Conservation (phyloP, 2,329 filamentous ascomycete genomes). For the Fusarium heterosporum region DNA sequence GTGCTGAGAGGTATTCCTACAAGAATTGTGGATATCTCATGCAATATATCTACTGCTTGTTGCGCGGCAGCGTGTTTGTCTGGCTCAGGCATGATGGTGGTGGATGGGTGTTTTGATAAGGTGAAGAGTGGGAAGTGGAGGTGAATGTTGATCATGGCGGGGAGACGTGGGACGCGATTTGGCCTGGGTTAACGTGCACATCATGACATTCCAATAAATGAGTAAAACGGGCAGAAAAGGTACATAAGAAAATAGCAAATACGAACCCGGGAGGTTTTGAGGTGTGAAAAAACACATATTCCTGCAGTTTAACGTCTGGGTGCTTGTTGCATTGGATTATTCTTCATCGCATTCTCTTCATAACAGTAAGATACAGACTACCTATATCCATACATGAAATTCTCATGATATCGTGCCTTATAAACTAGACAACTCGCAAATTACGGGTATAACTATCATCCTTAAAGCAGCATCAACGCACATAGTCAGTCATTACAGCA, state of each 20-base stretch:
- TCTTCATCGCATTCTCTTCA: not conserved
- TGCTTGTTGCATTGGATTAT: not conserved
- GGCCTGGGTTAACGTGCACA: not conserved
- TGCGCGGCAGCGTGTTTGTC: conserved; percentile 82
- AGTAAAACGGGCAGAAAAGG: no score
- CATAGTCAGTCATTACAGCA: conserved; percentile 24
- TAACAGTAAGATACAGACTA: not conserved
- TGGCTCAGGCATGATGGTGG: conserved; percentile 59
- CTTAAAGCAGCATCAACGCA: conserved; percentile 13
- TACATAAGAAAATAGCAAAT: not conserved
- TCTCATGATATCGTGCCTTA: not conserved
- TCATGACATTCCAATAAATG: conserved; percentile 5
- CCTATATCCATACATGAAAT: not conserved
- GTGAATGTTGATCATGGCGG: conserved; percentile 32
- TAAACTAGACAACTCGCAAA: not conserved
- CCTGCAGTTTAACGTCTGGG: not conserved
- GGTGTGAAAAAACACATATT: not conserved
- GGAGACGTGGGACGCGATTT: conserved; percentile 41
- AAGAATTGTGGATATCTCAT: conserved; percentile 89
- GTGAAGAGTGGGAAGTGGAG: conserved; percentile 34
- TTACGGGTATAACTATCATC: conserved; percentile 19
- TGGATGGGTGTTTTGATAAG: conserved; percentile 17
- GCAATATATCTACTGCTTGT: conserved; percentile 84
- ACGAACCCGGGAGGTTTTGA: no score
- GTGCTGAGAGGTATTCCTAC: conserved; percentile 62